A percentile compares a stretch with the other conserved stretches of the same genome.
Conservation (phyloP, 2,329 filamentous ascomycete genomes). For the Beauveria varroae region DNA sequence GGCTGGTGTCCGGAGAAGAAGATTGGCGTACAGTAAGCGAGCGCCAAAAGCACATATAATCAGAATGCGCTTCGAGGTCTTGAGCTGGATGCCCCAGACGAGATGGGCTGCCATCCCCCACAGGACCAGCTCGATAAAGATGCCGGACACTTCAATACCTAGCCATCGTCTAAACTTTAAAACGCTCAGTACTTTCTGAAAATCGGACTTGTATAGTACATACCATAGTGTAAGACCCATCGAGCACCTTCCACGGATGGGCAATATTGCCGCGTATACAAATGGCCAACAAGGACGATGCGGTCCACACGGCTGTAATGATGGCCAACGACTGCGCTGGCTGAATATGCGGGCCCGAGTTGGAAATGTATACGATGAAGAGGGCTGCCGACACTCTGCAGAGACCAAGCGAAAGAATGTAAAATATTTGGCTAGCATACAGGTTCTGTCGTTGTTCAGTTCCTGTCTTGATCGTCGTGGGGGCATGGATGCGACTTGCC, state of each 20-base stretch:
- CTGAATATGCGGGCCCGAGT: not conserved
- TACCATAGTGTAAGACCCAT: not conserved
- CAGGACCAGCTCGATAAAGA: not conserved
- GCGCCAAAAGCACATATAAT: constrained; percentile 1
- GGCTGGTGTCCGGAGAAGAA: no score
- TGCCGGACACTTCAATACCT: not conserved
- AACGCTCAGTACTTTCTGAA: not conserved
- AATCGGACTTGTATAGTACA: not conserved
- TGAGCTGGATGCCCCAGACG: constrained; percentile 4
- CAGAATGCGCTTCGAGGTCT: not conserved
- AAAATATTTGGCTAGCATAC: not conserved
- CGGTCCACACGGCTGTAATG: not conserved
- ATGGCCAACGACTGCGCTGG: not conserved
- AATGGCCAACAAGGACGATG: not conserved
- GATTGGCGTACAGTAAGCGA: not conserved
- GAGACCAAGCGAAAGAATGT: not conserved
- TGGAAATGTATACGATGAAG: not conserved
- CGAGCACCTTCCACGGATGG: not conserved
- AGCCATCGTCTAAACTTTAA: not conserved
- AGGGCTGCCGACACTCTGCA: not conserved
- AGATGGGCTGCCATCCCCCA: not conserved
- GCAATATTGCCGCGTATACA: not conserved
- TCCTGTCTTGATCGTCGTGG: not conserved
- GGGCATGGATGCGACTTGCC: not conserved
- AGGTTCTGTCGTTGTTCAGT: not conserved